These are phyloP conservation scores for Penicillium sp. DNA, from an alignment of 2,329 filamentous ascomycete genomes.

Conservation along the genomic window DNA sequence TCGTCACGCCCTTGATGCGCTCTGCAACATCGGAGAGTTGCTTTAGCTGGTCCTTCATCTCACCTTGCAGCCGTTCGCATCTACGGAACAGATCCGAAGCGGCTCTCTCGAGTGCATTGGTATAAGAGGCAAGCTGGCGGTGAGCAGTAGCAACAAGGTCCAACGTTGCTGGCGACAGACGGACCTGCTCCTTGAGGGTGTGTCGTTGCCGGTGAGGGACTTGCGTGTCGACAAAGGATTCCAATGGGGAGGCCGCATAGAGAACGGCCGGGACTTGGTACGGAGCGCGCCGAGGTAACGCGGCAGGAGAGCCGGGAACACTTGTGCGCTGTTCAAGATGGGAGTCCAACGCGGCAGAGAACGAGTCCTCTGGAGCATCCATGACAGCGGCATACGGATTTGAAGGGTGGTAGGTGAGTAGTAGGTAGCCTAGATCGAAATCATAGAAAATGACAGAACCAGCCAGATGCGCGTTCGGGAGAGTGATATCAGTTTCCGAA, in stretches of 20 bases:
- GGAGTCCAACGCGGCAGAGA: slow-evolving; percentile 29
- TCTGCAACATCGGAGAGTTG: slow-evolving; percentile 48
- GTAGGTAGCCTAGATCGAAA: slow-evolving; percentile 58
- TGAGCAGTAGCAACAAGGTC: slow-evolving; percentile 50
- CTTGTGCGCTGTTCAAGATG: slow-evolving; percentile 24
- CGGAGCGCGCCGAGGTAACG: slow-evolving; percentile 40
- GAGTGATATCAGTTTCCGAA: slow-evolving; percentile 28
- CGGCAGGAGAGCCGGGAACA: slow-evolving; percentile 22
- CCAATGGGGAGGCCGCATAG: slow-evolving; percentile 39
- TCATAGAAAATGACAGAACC: slow-evolving; percentile 56
- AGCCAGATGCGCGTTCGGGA: slow-evolving; percentile 40
- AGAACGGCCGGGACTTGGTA: slow-evolving; percentile 45
- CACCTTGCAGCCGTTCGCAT: slow-evolving; percentile 49
- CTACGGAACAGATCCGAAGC: slow-evolving; percentile 54
- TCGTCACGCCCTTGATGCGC: slow-evolving; percentile 44
- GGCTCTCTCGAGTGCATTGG: slow-evolving; percentile 46
- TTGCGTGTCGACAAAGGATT: slow-evolving; percentile 43
- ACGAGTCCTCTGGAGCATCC: slow-evolving; percentile 46
- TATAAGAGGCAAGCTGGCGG: slow-evolving; percentile 47
- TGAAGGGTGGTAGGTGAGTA: slow-evolving; percentile 52
- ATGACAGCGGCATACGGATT: slow-evolving; percentile 53
- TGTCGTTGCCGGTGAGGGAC: slow-evolving; percentile 44
- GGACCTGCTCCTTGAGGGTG: slow-evolving; percentile 46
- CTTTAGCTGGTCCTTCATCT: slow-evolving; percentile 49
- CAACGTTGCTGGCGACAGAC: slow-evolving; percentile 49